Evolutionary conservation across 2,329 filamentous ascomycete genomes (phyloP), one percentile per base, ranked within the genome.

Genomic region (Alternaria sp.): DNA sequence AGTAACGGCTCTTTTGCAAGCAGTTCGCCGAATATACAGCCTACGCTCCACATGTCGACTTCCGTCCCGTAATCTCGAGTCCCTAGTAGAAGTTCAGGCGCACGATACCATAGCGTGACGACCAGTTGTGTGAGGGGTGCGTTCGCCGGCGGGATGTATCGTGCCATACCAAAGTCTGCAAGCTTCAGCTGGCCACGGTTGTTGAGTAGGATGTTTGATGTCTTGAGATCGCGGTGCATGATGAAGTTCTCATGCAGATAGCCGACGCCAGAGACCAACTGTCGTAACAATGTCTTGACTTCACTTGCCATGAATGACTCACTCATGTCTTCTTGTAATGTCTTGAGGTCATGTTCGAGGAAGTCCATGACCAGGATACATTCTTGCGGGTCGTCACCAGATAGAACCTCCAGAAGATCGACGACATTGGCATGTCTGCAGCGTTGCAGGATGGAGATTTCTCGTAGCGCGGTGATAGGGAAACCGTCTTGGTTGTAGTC

Each of bases 341-440:
- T 92, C 81, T 96, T 97, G 61, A 99, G 89, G 77, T 99, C 96
- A 84, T 99, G 96, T 83, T 98, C 95, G 73, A 97, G 85, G 81
- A 98, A 99, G 77, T 97, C 94, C 86, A 99, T 95, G 67, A 98
- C 96, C 61, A 99, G 88, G 79, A 93, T 96, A 69, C 97, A 91
- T 82, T 90, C 87, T 65, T 86, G 83, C 67, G 87, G 79, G 36
- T 80, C 82, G 63, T 90, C 88, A 5, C 93, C 92, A 45, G 95
- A 88, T 0, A 98, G 93, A 8, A 98, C 90, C 78, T 98, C 95
- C 59, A 89, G 86, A 59, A 99, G 82, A 45, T 85, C 82, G 12
- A 99, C 93, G 66, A 99, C 88, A 78, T 98, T 96, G 57, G 86
- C 83, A 81, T 98, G 93, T 49, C 87, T 84, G 62, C 92, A 93